Percentiles rank a stretch among this genome's conserved stretches.
phyloP scores from a whole-genome alignment of 352 stramenopile species.

The Phytophthora uliginosa region DNA sequence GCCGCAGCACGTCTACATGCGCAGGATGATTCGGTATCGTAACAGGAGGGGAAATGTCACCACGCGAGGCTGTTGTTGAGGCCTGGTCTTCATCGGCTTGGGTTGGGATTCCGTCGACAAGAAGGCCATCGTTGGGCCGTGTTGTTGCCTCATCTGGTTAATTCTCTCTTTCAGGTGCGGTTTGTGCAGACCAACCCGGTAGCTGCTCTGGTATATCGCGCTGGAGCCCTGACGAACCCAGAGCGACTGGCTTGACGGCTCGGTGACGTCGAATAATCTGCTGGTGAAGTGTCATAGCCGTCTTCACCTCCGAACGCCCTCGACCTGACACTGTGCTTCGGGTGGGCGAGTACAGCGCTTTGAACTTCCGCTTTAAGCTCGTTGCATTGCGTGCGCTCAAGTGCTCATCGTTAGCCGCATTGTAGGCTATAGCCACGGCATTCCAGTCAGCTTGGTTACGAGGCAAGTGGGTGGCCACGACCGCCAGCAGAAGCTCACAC shows the following conservation, averaged over 20 bases:
- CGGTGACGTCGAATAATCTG: not conserved
- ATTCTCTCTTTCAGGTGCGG: not conserved
- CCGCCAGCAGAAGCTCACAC: not conserved
- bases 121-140: too few relatives aligned
- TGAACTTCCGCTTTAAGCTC: constrained; percentile 1
- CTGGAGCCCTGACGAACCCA: not conserved
- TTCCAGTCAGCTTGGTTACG: not conserved
- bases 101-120: too few relatives aligned
- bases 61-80: too few relatives aligned
- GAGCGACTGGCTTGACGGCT: not conserved
- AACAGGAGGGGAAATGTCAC: too few relatives aligned
- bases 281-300: not conserved
- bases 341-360: not conserved
- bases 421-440: not conserved
- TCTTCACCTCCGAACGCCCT: not conserved
- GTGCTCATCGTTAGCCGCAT: not conserved
- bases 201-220: not conserved
- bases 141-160: not conserved
- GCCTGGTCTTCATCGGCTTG: too few relatives aligned
- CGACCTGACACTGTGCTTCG: not conserved
- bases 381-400: not conserved
- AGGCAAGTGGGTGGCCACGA: not conserved
- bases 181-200: not conserved
- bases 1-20: too few relatives aligned
- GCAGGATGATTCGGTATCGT: too few relatives aligned